Percentiles rank a stretch among this genome's conserved stretches.
Conservation (phyloP, 2,329 filamentous ascomycete genomes). For the Aspergillus neoniger region DNA sequence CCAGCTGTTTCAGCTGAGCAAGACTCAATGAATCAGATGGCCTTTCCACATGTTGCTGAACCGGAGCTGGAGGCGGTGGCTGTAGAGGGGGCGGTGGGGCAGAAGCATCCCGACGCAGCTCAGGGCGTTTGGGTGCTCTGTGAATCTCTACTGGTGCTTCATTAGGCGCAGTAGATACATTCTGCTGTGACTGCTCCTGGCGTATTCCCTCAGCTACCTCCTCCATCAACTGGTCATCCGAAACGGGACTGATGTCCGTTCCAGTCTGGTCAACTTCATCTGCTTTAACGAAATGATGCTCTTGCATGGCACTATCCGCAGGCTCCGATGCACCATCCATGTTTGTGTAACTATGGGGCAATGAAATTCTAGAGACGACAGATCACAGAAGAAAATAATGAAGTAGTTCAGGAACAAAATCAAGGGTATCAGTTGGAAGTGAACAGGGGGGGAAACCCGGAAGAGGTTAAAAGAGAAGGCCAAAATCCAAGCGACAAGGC, state of each 20-base stretch:
- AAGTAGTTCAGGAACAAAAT: not conserved
- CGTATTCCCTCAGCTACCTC: constrained; percentile 42
- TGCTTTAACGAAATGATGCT: constrained; percentile 49
- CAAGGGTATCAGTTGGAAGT: constrained; percentile 4
- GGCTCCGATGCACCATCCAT: constrained; percentile 33
- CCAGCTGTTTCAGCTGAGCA: constrained; percentile 70
- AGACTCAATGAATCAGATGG: constrained; percentile 72
- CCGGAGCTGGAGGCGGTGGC: constrained; percentile 50
- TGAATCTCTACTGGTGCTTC: constrained; percentile 18
- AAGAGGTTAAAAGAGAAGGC: not conserved
- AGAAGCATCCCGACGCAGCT: constrained; percentile 38
- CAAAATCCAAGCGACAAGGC: not conserved
- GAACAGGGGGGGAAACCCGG: not conserved
- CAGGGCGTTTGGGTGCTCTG: constrained; percentile 33
- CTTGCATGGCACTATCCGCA: constrained; percentile 27
- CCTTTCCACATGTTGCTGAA: constrained; percentile 39
- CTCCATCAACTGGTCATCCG: constrained; percentile 47
- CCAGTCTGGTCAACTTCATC: constrained; percentile 54
- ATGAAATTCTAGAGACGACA: not conserved
- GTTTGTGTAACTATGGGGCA: not conserved
- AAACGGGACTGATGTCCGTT: constrained; percentile 48
- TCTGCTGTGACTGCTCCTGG: constrained; percentile 31
- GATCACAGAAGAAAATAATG: not conserved
- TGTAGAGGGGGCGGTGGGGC: constrained; percentile 47
- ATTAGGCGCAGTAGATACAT: constrained; percentile 13